Base-by-base conservation (phyloP, 192 early-diverging fungal species). In the Rhizophagus clarus region DNA sequence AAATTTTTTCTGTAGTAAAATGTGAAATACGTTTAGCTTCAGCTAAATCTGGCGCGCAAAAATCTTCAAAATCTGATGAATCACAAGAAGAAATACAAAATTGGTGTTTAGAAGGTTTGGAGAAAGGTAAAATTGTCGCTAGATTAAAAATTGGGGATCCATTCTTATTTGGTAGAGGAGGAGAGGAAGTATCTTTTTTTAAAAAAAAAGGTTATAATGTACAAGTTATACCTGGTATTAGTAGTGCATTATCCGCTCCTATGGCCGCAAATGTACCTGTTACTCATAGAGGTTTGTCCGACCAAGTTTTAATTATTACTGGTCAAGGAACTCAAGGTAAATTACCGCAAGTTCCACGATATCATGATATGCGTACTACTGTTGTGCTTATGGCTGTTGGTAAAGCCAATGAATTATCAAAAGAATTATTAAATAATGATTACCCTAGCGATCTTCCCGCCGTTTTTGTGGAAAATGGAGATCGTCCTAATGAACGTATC, bases 81-180 rank as follows among this genome's bases (percentile, higher is more conserved):
- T 90, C 94, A 31, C 96, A 97, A 81, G 89, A 94, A 68, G 91
- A 93, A 61, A 85, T 95, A 61, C 88, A 94, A 81, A 86, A 85
- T n/a, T 90, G 91, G 85, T 92, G 90, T 60, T 84, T 96, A 22
- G 88, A 90, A 45, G 94, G 90, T n/a, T 83, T 96, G 22, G 78
- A 86, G 5, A 84, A 86, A 29, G 92, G 91, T 40, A 83, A 88
- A 80, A 85, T 80, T 3, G 97, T 98, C 5, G 94, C 96, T 62
- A 86, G 97, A 60, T 85, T 98, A 56, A 97, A 98, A 87, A 91
- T 92, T 61, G 97, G 97, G n/a, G 95, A 97, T 75, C 95, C 95
- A 29, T 95, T 96, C 81, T 88, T 98, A 61, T 98, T 96, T 81
- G 97, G 96, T 11, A 92, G 97, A 17, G 97, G 96, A 28, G 95